These are phyloP conservation scores for Protomyces pachydermus DNA, from an alignment of 1,139 yeast genomes.

Conservation along the genomic window DNA sequence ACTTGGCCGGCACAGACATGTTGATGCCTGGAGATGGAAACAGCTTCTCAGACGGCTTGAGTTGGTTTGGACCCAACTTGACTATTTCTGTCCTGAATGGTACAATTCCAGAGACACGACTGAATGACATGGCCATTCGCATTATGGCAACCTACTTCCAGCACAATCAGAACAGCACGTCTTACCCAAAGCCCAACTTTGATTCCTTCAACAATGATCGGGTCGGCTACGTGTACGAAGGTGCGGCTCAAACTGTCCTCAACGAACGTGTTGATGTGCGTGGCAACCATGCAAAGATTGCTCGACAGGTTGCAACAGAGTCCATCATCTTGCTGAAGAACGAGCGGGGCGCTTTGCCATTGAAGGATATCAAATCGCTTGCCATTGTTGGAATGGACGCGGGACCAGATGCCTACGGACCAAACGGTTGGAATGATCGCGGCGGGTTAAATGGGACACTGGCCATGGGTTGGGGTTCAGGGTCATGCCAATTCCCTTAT, in stretches of 20 bases:
- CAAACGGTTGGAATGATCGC: slow-evolving; percentile 40
- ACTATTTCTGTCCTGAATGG: slow-evolving; percentile 55
- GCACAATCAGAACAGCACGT: slow-evolving; percentile 32
- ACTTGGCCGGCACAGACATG: slow-evolving; percentile 61
- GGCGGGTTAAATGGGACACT: slow-evolving; percentile 38
- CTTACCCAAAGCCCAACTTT: slow-evolving; percentile 14
- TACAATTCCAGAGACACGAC: slow-evolving; percentile 52
- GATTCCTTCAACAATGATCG: slow-evolving; percentile 1
- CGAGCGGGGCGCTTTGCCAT: slow-evolving; percentile 50
- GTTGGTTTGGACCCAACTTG: slow-evolving; percentile 56
- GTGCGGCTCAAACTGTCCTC: slow-evolving; percentile 37
- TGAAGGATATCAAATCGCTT: slow-evolving; percentile 47
- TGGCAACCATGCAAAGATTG: slow-evolving; percentile 48
- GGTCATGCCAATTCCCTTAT: slow-evolving; percentile 53
- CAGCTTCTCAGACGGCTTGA: slow-evolving; percentile 32
- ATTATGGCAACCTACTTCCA: slow-evolving; percentile 55
- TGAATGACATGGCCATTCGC: slow-evolving; percentile 60
- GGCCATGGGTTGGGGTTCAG: slow-evolving; percentile 45
- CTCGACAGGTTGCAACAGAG: slow-evolving; percentile 54
- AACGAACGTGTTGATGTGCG: slow-evolving; percentile 55
- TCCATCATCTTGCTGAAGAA: slow-evolving; percentile 55
- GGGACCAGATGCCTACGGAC: slow-evolving; percentile 39
- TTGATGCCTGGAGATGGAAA: slow-evolving; percentile 53
- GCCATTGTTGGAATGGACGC: slow-evolving; percentile 43
- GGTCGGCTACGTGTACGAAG: slow-evolving; percentile 12